Evolutionary conservation across 176 grass and related monocot genomes (phyloP), one percentile per base, ranked within the genome.

Genomic region (Triticum timopheevii): DNA sequence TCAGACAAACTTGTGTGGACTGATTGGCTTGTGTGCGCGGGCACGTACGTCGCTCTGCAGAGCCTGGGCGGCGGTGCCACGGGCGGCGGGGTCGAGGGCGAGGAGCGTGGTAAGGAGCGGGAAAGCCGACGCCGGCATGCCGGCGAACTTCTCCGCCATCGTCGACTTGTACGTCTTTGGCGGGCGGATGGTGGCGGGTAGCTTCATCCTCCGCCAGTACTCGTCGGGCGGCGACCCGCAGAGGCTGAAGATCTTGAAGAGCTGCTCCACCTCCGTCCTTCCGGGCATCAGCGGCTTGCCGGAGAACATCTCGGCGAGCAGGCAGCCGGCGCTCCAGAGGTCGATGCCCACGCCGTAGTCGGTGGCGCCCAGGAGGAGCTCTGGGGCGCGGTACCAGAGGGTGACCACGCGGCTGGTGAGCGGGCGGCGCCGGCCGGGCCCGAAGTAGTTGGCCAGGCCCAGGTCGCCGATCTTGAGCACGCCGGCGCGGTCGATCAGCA

Each of bases 221-320:
- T 95, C 88, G 47, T 88, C 90, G 6, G 93, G 80, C 72, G 93
- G 93, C 12, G 93, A 88, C 23, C 93, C 93, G 68, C 88, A 92
- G 28, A 95, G 76, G 52, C 16, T 78, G 89, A 92, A 88, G 75
- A 95, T 90, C 77, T 72, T 92, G 9, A 81, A 63, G 33, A 95
- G 88, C 83, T 95, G 93, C 65, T 92, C 93, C 30, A 92, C 65
- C 68, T 84, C 82, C 24, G 82, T 84, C 22, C 68, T 75, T 0
- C 70, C 82, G 1, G 81, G 89, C 61, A 91, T 84, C 22, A 91
- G 80, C 2, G 89, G 68, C 81, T 84, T 91, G 35, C 47, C 85
- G 20, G 65, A 50, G 84, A 91, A 91, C 85, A 91, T 87, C 89
- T 91, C 89, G 36, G 89, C 81, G 22, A 91, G 85, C 16, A 91